Conservation (phyloP, 2,329 filamentous ascomycete species). For the Penicillium italicum region DNA sequence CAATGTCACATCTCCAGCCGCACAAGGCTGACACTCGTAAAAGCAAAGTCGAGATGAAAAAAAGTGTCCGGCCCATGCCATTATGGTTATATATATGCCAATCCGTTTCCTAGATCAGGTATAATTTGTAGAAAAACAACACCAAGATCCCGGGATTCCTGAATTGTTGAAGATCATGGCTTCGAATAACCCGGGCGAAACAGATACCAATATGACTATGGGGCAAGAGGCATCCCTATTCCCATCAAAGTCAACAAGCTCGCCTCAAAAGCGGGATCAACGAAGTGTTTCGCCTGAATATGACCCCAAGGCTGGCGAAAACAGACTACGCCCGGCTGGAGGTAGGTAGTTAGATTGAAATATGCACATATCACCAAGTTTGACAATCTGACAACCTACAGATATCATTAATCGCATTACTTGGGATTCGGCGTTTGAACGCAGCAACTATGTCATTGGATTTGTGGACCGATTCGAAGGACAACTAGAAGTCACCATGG, state of each 20-base stretch:
- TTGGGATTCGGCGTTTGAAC: conserved; percentile 48
- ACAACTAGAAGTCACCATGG: conserved; percentile 46
- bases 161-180: background rate
- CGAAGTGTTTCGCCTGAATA: conserved; percentile 1
- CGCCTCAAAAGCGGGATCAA: background rate
- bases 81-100: background rate
- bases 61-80: background rate
- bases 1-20: background rate
- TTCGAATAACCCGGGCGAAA: background rate
- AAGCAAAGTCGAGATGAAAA: background rate
- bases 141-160: no score
- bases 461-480: conserved; percentile 54
- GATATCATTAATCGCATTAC: conserved; percentile 50
- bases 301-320: conserved; percentile 13
- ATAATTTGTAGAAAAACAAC: background rate
- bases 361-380: background rate
- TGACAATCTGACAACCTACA: conserved; percentile 3
- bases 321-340: conserved; percentile 18
- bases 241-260: no score
- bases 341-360: conserved; percentile 5
- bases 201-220: background rate
- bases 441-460: conserved; percentile 49
- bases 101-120: no score
- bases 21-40: background rate
- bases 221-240: background rate